Percentiles rank a stretch among this genome's conserved stretches.
phyloP scores from a whole-genome alignment of 1,284 basidiomycete genomes.

The Trametes sp. region DNA sequence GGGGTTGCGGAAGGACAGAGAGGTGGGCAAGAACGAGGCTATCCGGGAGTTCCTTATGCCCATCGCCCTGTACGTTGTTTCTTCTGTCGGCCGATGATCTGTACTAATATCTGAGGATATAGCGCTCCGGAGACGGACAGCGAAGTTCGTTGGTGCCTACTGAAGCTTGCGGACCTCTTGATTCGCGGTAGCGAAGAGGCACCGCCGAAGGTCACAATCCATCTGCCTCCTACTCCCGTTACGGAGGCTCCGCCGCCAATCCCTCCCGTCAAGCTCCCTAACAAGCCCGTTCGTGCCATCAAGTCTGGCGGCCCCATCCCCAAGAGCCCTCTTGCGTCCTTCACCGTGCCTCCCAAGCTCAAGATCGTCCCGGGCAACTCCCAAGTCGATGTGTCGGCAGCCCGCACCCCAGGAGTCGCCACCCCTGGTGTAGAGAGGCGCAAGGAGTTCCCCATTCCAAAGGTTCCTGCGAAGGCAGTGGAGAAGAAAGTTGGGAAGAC shows the following conservation, averaged over 20 bases:
- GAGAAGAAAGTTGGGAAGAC: constrained; percentile 50
- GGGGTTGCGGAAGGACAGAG: constrained; percentile 82
- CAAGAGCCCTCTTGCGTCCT: constrained; percentile 53
- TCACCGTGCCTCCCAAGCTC: constrained; percentile 60
- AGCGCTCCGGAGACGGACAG: constrained; percentile 81
- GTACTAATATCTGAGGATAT: constrained; percentile 18
- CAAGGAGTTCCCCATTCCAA: constrained; percentile 33
- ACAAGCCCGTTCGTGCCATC: constrained; percentile 49
- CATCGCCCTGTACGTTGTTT: constrained; percentile 70
- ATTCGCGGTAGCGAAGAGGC: constrained; percentile 85
- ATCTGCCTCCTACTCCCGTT: constrained; percentile 81
- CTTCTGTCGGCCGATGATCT: neutral
- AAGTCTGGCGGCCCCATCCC: constrained; percentile 52
- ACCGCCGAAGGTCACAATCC: constrained; percentile 87
- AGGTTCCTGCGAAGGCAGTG: constrained; percentile 44
- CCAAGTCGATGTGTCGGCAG: constrained; percentile 34
- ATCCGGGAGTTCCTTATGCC: constrained; percentile 84
- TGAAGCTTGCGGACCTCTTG: constrained; percentile 93
- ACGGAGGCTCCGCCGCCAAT: constrained; percentile 63
- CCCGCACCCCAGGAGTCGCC: constrained; percentile 36
- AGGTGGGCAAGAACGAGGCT: constrained; percentile 85
- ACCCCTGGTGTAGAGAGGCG: constrained; percentile 20
- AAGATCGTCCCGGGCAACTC: constrained; percentile 52
- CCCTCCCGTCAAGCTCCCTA: constrained; percentile 56
- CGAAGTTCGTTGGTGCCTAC: constrained; percentile 89